These are phyloP conservation scores for Actinomucor elegans DNA, from an alignment of 371 early-diverging fungal genomes.

Conservation along the genomic window DNA sequence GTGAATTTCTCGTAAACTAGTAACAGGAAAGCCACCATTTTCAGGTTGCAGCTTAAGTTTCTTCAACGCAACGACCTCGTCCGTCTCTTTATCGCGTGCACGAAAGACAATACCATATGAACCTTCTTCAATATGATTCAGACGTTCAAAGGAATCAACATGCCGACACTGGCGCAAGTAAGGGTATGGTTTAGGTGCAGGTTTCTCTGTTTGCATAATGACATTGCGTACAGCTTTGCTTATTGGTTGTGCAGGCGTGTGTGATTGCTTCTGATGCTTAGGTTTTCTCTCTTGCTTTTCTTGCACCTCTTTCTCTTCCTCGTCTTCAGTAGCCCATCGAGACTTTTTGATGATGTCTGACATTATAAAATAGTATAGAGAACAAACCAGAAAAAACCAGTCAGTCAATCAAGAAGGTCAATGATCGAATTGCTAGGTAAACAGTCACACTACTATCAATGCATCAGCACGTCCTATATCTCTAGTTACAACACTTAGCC, in stretches of 20 bases:
- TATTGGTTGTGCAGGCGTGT: not conserved
- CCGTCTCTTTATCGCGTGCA: constrained; percentile 88
- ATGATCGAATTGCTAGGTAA: no score
- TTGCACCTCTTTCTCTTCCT: constrained; percentile 3
- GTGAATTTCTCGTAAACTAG: constrained; percentile 90
- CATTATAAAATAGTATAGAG: no score
- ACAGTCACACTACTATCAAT: no score
- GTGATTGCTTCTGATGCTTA: not conserved
- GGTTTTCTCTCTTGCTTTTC: not conserved
- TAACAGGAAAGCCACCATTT: constrained; percentile 95
- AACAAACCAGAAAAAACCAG: no score
- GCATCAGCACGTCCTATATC: no score
- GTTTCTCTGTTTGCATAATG: constrained; percentile 8
- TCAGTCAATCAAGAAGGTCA: no score
- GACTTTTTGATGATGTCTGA: constrained; percentile 29
- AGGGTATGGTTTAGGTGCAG: constrained; percentile 9
- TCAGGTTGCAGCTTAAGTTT: constrained; percentile 95
- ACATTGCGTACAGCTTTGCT: constrained; percentile 5
- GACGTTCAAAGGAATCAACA: constrained; percentile 85
- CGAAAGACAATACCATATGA: constrained; percentile 99
- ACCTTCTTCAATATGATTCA: constrained; percentile 98
- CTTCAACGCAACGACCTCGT: constrained; percentile 97
- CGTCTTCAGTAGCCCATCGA: constrained; percentile 39
- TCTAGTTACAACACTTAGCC: no score
- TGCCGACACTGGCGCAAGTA: constrained; percentile 62